Evolutionary conservation across 345 rosid species (phyloP).

Genomic region (Barbarea vulgaris): DNA sequence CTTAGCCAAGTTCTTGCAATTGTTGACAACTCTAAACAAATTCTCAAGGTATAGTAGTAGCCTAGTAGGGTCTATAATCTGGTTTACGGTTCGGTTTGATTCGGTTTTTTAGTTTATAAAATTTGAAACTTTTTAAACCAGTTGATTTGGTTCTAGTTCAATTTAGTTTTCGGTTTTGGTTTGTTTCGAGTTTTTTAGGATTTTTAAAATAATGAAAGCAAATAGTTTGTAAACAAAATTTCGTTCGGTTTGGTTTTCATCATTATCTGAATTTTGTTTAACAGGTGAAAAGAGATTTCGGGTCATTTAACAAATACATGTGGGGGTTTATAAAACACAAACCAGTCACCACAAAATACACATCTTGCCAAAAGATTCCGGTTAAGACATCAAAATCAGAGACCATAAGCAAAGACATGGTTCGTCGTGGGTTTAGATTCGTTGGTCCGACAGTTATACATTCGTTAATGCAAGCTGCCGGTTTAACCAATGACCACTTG

Average conservation of each 20-base stretch:
- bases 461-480: constrained; percentile 75
- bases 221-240: too few species aligned
- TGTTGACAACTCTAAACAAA: constrained; percentile 57
- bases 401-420: constrained; percentile 70
- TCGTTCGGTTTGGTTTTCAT: neutral
- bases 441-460: constrained; percentile 69
- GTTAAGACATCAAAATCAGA: constrained; percentile 72
- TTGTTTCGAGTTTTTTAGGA: too few species aligned
- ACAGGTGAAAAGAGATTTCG: constrained; percentile 56
- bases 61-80: too few species aligned
- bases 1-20: constrained; percentile 58
- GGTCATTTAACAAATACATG: constrained; percentile 60
- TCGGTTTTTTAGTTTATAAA: neutral
- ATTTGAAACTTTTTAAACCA: neutral
- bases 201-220: too few species aligned
- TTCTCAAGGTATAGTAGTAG: constrained; percentile 50
- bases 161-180: neutral
- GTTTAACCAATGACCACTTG: constrained; percentile 64
- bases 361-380: constrained; percentile 57
- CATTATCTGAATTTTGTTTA: neutral
- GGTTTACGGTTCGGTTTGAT: neutral
- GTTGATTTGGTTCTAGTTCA: neutral
- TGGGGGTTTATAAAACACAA: constrained; percentile 64
- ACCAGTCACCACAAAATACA: constrained; percentile 50
- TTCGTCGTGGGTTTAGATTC: constrained; percentile 60